These are phyloP conservation scores for Blastocrithidia nonstop DNA, from an alignment of 208 protist species.

Conservation along the genomic window DNA sequence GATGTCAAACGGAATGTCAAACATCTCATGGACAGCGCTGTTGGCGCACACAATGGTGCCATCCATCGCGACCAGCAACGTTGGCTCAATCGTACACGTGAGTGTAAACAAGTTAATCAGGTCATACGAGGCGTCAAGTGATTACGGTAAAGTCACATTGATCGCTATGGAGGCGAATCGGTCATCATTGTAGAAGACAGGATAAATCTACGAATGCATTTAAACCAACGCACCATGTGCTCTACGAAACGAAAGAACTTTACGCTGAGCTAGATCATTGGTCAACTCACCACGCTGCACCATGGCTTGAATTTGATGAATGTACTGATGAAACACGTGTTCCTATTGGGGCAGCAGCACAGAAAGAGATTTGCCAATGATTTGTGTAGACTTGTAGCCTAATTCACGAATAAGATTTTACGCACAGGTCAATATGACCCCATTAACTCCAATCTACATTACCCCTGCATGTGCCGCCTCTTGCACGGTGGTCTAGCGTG, in stretches of 20 bases:
- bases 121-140: neutral
- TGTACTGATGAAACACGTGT: too few species aligned
- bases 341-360: too few species aligned
- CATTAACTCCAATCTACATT: neutral
- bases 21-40: neutral
- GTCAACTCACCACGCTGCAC: too few species aligned
- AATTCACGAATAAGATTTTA: neutral
- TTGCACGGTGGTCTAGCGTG: neutral
- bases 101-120: neutral
- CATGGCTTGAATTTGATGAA: too few species aligned
- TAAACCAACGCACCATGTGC: too few species aligned
- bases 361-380: too few species aligned
- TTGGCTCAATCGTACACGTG: neutral
- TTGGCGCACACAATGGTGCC: neutral
- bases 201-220: too few species aligned
- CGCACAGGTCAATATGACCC: neutral
- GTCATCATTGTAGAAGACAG: too few species aligned
- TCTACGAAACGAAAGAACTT: too few species aligned
- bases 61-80: neutral
- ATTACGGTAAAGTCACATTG: neutral
- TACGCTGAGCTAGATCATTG: too few species aligned
- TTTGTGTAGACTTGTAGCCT: neutral
- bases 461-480: neutral
- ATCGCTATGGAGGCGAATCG: neutral
- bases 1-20: neutral